A percentile compares a stretch with the other conserved stretches of the same genome.
These are phyloP conservation scores for Starmerella potacharoeniae DNA, from an alignment of 805 yeast species.

Conservation along the genomic window DNA sequence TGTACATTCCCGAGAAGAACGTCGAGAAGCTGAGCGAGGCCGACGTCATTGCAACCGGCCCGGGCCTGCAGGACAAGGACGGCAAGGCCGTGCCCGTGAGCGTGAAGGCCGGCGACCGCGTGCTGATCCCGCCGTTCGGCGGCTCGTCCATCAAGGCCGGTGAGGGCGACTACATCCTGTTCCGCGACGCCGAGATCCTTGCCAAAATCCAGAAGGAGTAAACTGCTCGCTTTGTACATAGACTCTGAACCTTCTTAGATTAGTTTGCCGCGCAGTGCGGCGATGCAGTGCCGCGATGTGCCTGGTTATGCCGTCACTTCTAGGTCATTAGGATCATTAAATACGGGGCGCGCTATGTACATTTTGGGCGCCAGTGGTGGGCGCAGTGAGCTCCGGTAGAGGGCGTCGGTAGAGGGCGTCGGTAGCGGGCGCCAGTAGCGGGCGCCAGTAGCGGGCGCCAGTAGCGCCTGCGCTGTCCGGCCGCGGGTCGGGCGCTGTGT, in stretches of 20 bases:
- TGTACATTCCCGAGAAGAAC: constrained; percentile 91
- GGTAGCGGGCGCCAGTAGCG: no score
- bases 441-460: no score
- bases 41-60: constrained; percentile 87
- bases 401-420: no score
- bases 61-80: constrained; percentile 67
- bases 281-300: no score
- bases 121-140: constrained; percentile 87
- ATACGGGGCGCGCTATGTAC: not conserved
- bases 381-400: no score
- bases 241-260: not conserved
- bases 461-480: no score
- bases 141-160: constrained; percentile 83
- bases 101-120: constrained; percentile 85
- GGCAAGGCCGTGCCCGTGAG: constrained; percentile 65
- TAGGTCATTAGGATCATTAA: not conserved
- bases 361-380: no score
- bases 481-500: no score
- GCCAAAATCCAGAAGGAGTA: constrained; percentile 69
- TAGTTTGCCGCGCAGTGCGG: no score
- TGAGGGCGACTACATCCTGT: constrained; percentile 58
- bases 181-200: constrained; percentile 88
- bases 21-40: constrained; percentile 90
- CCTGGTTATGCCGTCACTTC: not conserved
- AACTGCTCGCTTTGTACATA: not conserved